These are phyloP conservation scores for Rauvolfia tetraphylla DNA, from an alignment of 257 asterid genomes.

Conservation along the genomic window DNA sequence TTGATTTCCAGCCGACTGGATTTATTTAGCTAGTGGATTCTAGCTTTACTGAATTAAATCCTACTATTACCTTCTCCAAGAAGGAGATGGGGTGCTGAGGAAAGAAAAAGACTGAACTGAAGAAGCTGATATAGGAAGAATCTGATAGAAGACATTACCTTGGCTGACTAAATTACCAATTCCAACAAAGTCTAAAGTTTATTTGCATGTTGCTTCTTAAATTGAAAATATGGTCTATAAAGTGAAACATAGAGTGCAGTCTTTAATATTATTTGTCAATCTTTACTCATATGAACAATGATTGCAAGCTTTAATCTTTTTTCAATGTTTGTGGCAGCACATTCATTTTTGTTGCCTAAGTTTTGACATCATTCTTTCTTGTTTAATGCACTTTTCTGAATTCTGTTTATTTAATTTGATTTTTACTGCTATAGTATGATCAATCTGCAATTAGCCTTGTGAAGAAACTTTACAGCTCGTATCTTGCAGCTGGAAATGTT, in stretches of 20 bases:
- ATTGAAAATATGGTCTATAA: no score
- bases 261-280: not conserved
- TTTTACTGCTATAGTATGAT: not conserved
- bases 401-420: not conserved
- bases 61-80: no score
- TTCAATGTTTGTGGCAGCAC: not conserved
- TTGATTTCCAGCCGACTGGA: no score
- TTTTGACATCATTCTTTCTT: not conserved
- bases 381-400: not conserved
- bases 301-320: not conserved
- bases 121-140: slow-evolving; percentile 1
- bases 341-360: not conserved
- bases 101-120: not conserved
- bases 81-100: not conserved
- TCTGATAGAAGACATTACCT: not conserved
- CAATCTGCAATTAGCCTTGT: not conserved
- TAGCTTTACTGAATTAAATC: not conserved
- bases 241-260: no score
- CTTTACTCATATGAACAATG: not conserved
- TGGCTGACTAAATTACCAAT: not conserved
- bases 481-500: slow-evolving; percentile 66
- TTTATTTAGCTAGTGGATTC: no score
- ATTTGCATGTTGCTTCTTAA: not conserved
- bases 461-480: not conserved
- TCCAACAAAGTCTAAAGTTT: not conserved